A percentile compares a stretch with the other conserved stretches of the same genome.
Conservation (phyloP, 345 rosid genomes). For the Gossypium arboreum region DNA sequence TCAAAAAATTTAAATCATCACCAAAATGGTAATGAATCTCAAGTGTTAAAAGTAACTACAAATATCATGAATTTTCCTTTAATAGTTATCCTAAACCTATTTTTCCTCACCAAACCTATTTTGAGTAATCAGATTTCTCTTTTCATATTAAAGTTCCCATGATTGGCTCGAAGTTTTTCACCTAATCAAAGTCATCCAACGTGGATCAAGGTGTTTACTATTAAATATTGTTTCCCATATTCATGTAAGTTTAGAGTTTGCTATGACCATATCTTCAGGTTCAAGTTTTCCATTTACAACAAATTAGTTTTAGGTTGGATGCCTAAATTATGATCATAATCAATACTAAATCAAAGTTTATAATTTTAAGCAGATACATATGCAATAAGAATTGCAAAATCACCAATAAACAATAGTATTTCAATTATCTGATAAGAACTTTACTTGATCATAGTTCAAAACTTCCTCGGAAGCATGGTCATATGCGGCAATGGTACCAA, state of each 20-base stretch:
- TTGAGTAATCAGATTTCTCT: background rate
- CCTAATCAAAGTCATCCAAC: background rate
- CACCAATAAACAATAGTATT: background rate
- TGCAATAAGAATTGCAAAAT: background rate
- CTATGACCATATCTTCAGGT: background rate
- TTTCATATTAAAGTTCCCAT: background rate
- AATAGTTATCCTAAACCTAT: background rate
- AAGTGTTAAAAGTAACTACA: background rate
- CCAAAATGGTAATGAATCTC: background rate
- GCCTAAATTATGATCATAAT: background rate
- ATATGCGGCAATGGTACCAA: constrained; percentile 82
- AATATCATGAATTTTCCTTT: background rate
- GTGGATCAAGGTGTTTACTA: background rate
- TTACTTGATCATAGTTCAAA: constrained; percentile 94
- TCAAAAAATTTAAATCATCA: background rate
- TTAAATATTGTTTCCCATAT: background rate
- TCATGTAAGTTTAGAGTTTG: background rate
- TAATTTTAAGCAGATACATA: background rate
- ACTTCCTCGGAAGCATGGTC: constrained; percentile 98
- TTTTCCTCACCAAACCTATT: background rate
- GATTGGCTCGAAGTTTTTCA: background rate
- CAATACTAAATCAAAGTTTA: background rate
- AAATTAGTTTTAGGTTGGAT: background rate
- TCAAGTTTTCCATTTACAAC: background rate
- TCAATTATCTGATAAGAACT: constrained; percentile 15